Conservation (phyloP, 305 asterid species). For the Fraxinus greggii region DNA sequence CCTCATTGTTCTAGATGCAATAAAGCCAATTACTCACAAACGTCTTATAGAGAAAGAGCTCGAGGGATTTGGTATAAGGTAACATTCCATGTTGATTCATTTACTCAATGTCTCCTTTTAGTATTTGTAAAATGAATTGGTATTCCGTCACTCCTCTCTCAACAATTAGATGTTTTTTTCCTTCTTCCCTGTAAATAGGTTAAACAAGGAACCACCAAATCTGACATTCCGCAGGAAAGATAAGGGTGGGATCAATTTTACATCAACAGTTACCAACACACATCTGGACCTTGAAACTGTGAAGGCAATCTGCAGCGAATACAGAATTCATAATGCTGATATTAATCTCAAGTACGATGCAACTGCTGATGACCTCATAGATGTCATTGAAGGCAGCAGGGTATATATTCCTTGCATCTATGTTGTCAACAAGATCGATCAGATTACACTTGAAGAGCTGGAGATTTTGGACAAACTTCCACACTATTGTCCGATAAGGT, state of each 20-base stretch:
- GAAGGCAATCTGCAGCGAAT: constrained; percentile 96
- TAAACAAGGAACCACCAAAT: constrained; percentile 99
- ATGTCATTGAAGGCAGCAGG: constrained; percentile 94
- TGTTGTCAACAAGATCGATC: constrained; percentile 88
- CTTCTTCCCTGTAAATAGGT: constrained; percentile 40
- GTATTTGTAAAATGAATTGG: not conserved
- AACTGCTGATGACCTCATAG: constrained; percentile 97
- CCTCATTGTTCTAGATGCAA: constrained; percentile 92
- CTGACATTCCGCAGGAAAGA: constrained; percentile 84
- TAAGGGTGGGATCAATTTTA: constrained; percentile 90
- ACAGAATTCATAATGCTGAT: constrained; percentile 92
- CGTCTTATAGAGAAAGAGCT: constrained; percentile 94
- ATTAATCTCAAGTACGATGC: constrained; percentile 83
- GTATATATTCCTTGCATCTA: constrained; percentile 93
- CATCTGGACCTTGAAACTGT: constrained; percentile 92
- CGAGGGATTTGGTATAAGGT: constrained; percentile 98
- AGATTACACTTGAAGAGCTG: constrained; percentile 91
- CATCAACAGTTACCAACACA: constrained; percentile 77
- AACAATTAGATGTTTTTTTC: constrained; percentile 8
- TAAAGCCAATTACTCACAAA: constrained; percentile 94
- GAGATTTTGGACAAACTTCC: constrained; percentile 97
- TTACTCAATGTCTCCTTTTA: not conserved
- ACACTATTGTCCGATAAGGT: constrained; percentile 97
- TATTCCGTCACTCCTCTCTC: not conserved
- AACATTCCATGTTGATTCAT: constrained; percentile 16